phyloP scores from a whole-genome alignment of 2,329 filamentous ascomycete species.

The Aspergillus niger region DNA sequence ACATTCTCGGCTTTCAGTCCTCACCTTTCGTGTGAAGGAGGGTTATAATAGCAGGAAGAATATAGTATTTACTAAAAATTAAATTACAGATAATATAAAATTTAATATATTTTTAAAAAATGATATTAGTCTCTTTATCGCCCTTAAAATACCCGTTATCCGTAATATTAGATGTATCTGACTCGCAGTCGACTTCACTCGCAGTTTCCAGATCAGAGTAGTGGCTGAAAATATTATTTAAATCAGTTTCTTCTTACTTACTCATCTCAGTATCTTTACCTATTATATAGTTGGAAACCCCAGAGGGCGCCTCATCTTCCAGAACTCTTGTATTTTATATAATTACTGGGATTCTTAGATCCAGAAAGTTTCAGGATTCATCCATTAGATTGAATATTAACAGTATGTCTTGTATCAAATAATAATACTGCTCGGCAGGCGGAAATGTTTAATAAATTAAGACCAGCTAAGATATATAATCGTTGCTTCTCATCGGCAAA shows the following conservation, averaged over 20 bases:
- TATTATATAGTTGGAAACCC: slow-evolving; percentile 4
- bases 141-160: slow-evolving; percentile 24
- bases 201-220: not conserved
- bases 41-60: slow-evolving; percentile 21
- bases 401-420: slow-evolving; percentile 18
- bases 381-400: slow-evolving; percentile 7
- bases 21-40: slow-evolving; percentile 25
- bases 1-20: slow-evolving; percentile 24
- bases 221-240: slow-evolving; percentile 7
- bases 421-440: slow-evolving; percentile 21
- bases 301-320: not conserved
- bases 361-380: not conserved
- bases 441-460: slow-evolving; percentile 21
- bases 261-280: not conserved
- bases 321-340: not conserved
- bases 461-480: slow-evolving; percentile 14
- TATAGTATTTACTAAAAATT: slow-evolving; percentile 9
- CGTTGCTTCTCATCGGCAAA: slow-evolving; percentile 22
- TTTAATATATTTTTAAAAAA: slow-evolving; percentile 23
- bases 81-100: slow-evolving; percentile 25
- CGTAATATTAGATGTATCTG: slow-evolving; percentile 18
- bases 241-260: slow-evolving; percentile 1
- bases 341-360: not conserved
- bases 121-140: slow-evolving; percentile 19
- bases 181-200: slow-evolving; percentile 9